These are phyloP conservation scores for Melampsora americana DNA, from an alignment of 1,284 basidiomycete genomes.

Conservation along the genomic window DNA sequence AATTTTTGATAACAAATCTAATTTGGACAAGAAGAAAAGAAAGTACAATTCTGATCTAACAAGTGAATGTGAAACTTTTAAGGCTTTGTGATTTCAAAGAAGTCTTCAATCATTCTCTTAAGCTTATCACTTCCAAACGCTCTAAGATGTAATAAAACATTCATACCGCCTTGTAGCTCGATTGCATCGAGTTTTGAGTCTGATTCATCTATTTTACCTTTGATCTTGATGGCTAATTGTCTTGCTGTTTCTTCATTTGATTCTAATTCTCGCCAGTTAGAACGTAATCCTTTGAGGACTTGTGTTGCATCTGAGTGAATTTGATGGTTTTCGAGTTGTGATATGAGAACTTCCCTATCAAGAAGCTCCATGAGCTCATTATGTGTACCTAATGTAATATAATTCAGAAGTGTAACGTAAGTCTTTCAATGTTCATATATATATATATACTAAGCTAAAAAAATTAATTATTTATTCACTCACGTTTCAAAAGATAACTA, in stretches of 20 bases:
- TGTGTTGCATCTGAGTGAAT: neutral
- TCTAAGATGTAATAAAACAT: slow-evolving; percentile 3
- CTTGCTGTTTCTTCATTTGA: neutral
- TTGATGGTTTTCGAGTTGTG: neutral
- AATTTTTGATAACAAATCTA: no score
- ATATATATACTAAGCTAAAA: no score
- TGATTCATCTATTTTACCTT: neutral
- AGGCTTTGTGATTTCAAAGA: neutral
- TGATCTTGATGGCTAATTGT: neutral
- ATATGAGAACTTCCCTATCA: slow-evolving; percentile 1
- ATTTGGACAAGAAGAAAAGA: no score
- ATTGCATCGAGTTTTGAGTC: neutral
- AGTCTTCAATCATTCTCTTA: neutral
- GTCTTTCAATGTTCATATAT: no score
- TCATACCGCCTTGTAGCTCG: neutral
- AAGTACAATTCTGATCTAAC: neutral
- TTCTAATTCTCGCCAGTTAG: neutral
- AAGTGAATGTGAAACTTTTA: neutral
- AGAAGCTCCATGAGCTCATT: neutral
- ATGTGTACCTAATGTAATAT: neutral
- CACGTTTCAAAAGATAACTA: neutral
- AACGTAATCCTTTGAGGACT: neutral
- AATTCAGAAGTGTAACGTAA: neutral
- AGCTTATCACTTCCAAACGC: neutral
- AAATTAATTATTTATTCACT: no score